Conservation (phyloP, 2,329 filamentous ascomycete genomes). For the Fusarium heterosporum region DNA sequence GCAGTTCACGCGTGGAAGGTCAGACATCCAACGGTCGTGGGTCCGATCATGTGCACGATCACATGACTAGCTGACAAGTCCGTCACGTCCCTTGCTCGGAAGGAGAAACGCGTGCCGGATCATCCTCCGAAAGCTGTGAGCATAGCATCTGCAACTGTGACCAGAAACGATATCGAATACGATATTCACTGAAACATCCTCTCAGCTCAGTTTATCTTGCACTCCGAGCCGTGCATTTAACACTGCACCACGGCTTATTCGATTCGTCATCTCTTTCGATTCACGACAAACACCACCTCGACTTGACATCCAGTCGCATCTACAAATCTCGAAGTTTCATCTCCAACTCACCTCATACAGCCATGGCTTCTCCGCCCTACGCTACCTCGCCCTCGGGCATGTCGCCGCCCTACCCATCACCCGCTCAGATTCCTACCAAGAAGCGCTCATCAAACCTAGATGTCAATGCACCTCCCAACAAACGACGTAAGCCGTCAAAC, state of each 20-base stretch:
- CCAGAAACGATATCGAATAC: conserved; percentile 21
- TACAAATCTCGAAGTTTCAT: conserved; percentile 3
- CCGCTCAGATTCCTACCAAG: conserved; percentile 64
- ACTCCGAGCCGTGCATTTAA: background rate
- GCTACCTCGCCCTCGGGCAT: conserved; percentile 62
- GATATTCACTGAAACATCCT: background rate
- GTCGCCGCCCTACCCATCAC: conserved; percentile 67
- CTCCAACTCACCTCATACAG: background rate
- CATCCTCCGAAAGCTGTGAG: conserved; percentile 28
- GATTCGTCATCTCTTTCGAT: background rate
- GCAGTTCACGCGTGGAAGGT: background rate
- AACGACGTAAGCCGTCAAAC: conserved; percentile 78
- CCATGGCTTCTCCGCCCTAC: conserved; percentile 69
- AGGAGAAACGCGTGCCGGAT: conserved; percentile 33
- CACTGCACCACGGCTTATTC: background rate
- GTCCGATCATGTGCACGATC: conserved; percentile 15
- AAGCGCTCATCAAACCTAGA: conserved; percentile 70
- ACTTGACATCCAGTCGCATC: background rate
- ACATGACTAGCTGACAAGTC: conserved; percentile 11
- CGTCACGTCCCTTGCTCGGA: conserved; percentile 23
- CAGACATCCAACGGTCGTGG: conserved; percentile 12
- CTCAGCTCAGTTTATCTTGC: background rate
- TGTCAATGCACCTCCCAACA: conserved; percentile 63
- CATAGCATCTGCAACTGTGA: conserved; percentile 1
- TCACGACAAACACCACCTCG: background rate